Evolutionary conservation across 2,329 filamentous ascomycete genomes (phyloP).

Genomic region (Colletotrichum horii): DNA sequence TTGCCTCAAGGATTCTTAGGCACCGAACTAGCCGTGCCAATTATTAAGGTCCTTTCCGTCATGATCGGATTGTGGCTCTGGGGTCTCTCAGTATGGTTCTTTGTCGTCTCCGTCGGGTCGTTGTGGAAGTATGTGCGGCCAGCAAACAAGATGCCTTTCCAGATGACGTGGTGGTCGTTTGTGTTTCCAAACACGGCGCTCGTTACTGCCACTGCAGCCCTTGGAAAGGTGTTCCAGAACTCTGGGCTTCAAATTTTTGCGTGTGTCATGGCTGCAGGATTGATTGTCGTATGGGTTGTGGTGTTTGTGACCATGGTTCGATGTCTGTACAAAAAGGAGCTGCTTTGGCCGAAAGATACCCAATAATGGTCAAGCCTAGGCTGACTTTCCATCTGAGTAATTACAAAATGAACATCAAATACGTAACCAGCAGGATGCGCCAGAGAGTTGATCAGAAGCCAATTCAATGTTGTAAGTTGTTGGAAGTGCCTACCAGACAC

Average conservation of each 20-base stretch:
- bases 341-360: constrained; percentile 77
- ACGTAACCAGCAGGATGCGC: background rate
- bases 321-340: constrained; percentile 67
- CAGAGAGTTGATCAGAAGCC: background rate
- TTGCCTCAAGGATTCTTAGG: constrained; percentile 49
- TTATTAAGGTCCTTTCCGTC: constrained; percentile 54
- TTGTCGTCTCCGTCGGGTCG: constrained; percentile 78
- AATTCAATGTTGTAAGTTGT: background rate
- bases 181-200: constrained; percentile 82
- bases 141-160: constrained; percentile 70
- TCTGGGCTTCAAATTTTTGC: constrained; percentile 69
- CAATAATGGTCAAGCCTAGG: background rate
- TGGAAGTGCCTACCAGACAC: background rate
- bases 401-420: background rate
- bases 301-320: constrained; percentile 75
- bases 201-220: constrained; percentile 74
- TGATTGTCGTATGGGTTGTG: constrained; percentile 71
- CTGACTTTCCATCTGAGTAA: background rate
- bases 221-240: constrained; percentile 67
- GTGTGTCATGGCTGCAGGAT: constrained; percentile 67
- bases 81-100: constrained; percentile 85
- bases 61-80: constrained; percentile 81
- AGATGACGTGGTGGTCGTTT: constrained; percentile 88
- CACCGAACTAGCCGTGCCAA: constrained; percentile 44
- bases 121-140: constrained; percentile 69